A percentile compares a stretch with the other conserved stretches of the same genome.
Conservation (phyloP, 257 asterid species). For the Nicotiana sylvestris region DNA sequence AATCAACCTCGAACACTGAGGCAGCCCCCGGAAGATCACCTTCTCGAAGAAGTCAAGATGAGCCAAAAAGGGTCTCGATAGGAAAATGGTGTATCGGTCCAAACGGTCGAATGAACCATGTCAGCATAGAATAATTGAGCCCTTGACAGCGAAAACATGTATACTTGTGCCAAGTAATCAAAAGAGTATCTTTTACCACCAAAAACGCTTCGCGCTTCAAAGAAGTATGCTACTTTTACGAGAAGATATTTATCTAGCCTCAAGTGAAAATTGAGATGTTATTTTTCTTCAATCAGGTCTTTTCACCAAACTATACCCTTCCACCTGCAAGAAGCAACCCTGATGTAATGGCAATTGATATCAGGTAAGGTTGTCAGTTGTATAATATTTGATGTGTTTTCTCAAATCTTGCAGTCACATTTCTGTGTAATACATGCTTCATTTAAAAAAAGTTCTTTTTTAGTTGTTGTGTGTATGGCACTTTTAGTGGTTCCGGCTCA, state of each 20-base stretch:
- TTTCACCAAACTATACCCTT: conserved; percentile 52
- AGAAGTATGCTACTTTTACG: not conserved
- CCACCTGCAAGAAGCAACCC: conserved; percentile 53
- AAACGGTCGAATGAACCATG: too few species aligned
- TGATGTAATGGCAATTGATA: conserved; percentile 61
- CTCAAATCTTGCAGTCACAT: not conserved
- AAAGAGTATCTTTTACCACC: too few species aligned
- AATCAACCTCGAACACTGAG: too few species aligned
- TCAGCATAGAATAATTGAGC: too few species aligned
- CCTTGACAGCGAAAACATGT: too few species aligned
- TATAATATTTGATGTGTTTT: not conserved
- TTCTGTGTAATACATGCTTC: not conserved
- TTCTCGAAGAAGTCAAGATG: too few species aligned
- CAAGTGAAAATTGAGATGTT: not conserved
- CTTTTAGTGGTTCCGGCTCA: not conserved
- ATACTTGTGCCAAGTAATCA: too few species aligned
- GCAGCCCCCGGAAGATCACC: too few species aligned
- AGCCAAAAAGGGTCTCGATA: too few species aligned
- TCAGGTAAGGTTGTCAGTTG: conserved; percentile 33
- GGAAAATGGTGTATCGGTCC: too few species aligned
- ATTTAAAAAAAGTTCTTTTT: too few species aligned
- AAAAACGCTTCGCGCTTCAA: too few species aligned
- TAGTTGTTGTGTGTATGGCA: not conserved
- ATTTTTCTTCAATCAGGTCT: conserved; percentile 29
- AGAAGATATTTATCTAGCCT: not conserved